These are phyloP conservation scores for Anthracocystis panici-leucophaei DNA, from an alignment of 1,284 basidiomycete genomes.

Conservation along the genomic window DNA sequence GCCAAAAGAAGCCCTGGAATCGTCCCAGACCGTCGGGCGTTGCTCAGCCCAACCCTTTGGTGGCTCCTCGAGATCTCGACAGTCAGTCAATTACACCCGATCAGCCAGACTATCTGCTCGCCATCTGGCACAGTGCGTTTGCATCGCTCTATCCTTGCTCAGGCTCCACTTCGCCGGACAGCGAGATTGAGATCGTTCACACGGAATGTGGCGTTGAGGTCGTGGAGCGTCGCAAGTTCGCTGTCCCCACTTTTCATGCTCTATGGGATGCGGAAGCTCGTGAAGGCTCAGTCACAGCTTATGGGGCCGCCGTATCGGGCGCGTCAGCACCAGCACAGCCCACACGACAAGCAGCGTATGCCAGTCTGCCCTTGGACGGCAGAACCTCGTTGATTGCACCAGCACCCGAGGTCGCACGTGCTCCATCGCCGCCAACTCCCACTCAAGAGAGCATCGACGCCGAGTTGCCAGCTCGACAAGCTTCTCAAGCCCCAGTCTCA, in stretches of 20 bases:
- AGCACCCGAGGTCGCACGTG: slow-evolving; percentile 64
- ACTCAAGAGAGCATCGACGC: slow-evolving; percentile 41
- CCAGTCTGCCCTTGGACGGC: slow-evolving; percentile 83
- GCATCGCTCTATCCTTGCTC: slow-evolving; percentile 81
- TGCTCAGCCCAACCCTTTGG: slow-evolving; percentile 67
- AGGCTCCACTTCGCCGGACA: slow-evolving; percentile 58
- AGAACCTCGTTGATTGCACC: slow-evolving; percentile 85
- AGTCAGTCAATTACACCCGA: slow-evolving; percentile 64
- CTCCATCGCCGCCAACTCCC: slow-evolving; percentile 53
- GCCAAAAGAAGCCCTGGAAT: slow-evolving; percentile 91
- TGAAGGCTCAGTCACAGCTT: neutral
- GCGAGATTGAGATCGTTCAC: slow-evolving; percentile 55
- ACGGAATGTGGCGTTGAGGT: slow-evolving; percentile 65
- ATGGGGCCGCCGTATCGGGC: neutral
- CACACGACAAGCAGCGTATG: slow-evolving; percentile 77
- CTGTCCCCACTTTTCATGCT: slow-evolving; percentile 78
- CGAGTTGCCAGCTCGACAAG: slow-evolving; percentile 13
- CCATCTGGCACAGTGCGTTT: slow-evolving; percentile 91
- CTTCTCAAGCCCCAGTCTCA: neutral
- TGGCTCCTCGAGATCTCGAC: slow-evolving; percentile 61
- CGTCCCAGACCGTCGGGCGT: slow-evolving; percentile 50
- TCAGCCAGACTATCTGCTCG: slow-evolving; percentile 79
- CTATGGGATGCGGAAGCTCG: slow-evolving; percentile 76
- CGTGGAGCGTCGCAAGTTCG: slow-evolving; percentile 74
- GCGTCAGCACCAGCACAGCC: slow-evolving; percentile 9